Evolutionary conservation across 2,329 filamentous ascomycete genomes (phyloP).

Genomic region (Mycosphaerella arachidis): DNA sequence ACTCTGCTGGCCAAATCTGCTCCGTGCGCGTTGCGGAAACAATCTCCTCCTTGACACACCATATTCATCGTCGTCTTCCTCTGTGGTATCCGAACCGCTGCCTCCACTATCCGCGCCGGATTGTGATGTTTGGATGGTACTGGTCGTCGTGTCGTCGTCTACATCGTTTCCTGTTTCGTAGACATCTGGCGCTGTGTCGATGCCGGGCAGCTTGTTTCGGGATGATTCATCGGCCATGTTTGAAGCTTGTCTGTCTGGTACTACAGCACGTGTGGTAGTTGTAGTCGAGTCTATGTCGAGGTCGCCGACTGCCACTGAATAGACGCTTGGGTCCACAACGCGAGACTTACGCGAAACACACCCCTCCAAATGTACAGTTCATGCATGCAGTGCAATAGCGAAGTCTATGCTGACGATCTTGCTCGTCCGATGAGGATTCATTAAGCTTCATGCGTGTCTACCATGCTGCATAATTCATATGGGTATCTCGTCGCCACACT

Average conservation of each 20-base stretch:
- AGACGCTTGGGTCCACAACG: background rate
- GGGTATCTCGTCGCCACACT: conserved; percentile 6
- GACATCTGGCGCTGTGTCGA: conserved; percentile 83
- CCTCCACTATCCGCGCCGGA: conserved; percentile 5
- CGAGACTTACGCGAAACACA: background rate
- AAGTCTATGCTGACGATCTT: background rate
- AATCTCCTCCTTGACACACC: conserved; percentile 71
- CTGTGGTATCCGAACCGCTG: conserved; percentile 14
- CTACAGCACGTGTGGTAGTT: no score
- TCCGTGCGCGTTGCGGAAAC: conserved; percentile 72
- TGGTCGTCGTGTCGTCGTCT: conserved; percentile 16
- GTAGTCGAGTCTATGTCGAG: no score
- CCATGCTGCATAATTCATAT: conserved; percentile 2
- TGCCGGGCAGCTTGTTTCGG: conserved; percentile 22
- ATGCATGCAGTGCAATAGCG: no score
- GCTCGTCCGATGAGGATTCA: background rate
- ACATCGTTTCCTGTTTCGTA: conserved; percentile 78
- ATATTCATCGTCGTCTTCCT: conserved; percentile 48
- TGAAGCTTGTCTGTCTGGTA: background rate
- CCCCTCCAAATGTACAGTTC: no score
- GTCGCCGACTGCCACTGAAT: no score
- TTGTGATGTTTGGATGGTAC: conserved; percentile 16
- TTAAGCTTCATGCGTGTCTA: background rate
- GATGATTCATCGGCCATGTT: conserved; percentile 13
- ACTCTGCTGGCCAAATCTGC: conserved; percentile 65